Percentiles rank a stretch among this genome's conserved stretches.
These are phyloP conservation scores for Kazachstania taianensis DNA, from an alignment of 805 yeast genomes.

Conservation along the genomic window DNA sequence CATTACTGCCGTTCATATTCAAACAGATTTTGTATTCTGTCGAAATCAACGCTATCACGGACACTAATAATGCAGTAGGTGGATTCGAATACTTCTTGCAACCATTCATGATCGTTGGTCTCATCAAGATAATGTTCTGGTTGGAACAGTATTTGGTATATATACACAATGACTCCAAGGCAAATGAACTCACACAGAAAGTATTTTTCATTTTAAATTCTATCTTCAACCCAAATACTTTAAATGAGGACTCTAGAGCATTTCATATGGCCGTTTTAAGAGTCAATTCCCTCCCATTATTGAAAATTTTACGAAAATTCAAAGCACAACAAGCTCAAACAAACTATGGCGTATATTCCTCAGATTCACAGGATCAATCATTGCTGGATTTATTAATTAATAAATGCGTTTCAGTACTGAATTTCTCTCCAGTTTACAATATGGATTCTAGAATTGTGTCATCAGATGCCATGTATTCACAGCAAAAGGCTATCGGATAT, in stretches of 20 bases:
- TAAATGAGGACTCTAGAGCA: slow-evolving; percentile 37
- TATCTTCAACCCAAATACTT: slow-evolving; percentile 33
- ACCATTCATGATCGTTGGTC: slow-evolving; percentile 54
- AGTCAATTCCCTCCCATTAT: slow-evolving; percentile 19
- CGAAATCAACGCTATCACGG: slow-evolving; percentile 40
- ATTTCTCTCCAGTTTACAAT: slow-evolving; percentile 21
- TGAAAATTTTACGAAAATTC: slow-evolving; percentile 20
- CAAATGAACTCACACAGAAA: slow-evolving; percentile 26
- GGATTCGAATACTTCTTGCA: slow-evolving; percentile 85
- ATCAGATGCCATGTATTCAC: slow-evolving; percentile 19
- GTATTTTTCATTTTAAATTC: slow-evolving; percentile 33
- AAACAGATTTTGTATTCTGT: slow-evolving; percentile 61
- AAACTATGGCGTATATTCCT: slow-evolving; percentile 25
- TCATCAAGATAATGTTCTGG: slow-evolving; percentile 47
- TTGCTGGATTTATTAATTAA: slow-evolving; percentile 19
- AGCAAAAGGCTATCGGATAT: slow-evolving; percentile 21
- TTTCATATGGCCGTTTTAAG: slow-evolving; percentile 35
- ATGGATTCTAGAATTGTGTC: slow-evolving; percentile 19
- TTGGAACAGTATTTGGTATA: slow-evolving; percentile 33
- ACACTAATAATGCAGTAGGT: slow-evolving; percentile 49
- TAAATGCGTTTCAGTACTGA: slow-evolving; percentile 14
- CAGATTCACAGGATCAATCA: slow-evolving; percentile 24
- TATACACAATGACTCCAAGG: slow-evolving; percentile 13
- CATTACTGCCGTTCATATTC: slow-evolving; percentile 62
- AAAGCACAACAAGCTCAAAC: slow-evolving; percentile 14